Percentiles rank a stretch among this genome's conserved stretches.
These are phyloP conservation scores for Russula griseocarnosa DNA, from an alignment of 768 basidiomycete genomes.

Conservation along the genomic window DNA sequence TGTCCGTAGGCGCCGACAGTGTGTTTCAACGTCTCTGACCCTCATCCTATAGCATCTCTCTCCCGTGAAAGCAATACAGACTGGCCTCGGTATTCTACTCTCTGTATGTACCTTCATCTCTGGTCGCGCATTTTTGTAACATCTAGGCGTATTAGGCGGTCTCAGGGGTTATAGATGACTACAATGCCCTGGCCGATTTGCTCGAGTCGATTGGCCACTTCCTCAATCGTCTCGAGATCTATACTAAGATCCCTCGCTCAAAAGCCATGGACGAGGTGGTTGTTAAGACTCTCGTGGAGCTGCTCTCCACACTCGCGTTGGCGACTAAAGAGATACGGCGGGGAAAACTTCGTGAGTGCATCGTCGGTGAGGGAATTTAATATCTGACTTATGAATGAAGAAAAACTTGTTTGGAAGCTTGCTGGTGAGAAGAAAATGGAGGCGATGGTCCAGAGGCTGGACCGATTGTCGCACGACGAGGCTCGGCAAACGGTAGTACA, in stretches of 20 bases:
- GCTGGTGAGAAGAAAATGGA: neutral
- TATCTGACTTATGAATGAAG: neutral
- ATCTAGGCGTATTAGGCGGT: neutral
- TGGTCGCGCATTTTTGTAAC: neutral
- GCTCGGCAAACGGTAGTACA: neutral
- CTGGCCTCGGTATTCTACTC: too few relatives aligned
- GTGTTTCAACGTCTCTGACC: neutral
- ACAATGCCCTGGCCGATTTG: neutral
- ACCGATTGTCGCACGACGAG: neutral
- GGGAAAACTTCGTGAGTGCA: neutral
- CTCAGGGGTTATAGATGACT: neutral
- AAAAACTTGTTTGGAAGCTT: neutral
- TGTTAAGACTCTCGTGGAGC: neutral
- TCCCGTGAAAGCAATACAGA: neutral
- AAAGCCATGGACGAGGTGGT: neutral
- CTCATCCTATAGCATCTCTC: neutral
- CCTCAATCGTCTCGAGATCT: neutral
- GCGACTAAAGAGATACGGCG: neutral
- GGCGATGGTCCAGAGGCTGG: neutral
- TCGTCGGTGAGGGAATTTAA: neutral
- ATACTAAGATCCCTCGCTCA: neutral
- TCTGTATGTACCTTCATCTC: neutral
- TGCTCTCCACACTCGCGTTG: neutral
- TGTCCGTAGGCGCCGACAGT: neutral
- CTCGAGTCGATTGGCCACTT: neutral